Evolutionary conservation across 1,139 yeast genomes (phyloP), one percentile per base, ranked within the genome.

Genomic region (Pneumocystis oryctolagi): DNA sequence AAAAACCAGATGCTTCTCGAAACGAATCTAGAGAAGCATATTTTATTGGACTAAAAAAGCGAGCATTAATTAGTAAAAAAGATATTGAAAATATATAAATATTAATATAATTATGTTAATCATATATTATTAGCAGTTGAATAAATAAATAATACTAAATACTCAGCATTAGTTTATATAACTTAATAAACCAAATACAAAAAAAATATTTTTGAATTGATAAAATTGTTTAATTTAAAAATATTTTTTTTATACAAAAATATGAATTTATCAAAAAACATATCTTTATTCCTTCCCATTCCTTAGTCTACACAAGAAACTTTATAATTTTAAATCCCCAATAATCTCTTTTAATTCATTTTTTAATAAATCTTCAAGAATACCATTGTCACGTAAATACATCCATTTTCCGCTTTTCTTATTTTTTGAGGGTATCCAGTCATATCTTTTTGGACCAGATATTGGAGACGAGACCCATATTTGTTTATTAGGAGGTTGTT

Each of bases 401-500:
- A 72, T 71, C 80, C 80, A 77, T 53, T 69, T 67, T 18, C 73
- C 74, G 32, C 71, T 73, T 35, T 73, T 69, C 62, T 69, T 71
- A 63, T 77, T 79, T 12, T 47, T 20, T 47, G 55, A 25, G 5
- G 31, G 31, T 47, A 47, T 47, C 32, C 28, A 61, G 20, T 62
- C 65, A 53, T 62, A 68, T 64, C 88, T 76, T 71, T 88, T 87
- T 14, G 97, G 97, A 0, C 97, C 97, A n/a, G 94, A 86, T 4
- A 87, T 71, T 0, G 97, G 97, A 56, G 95, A 86, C 66, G 94
- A 83, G 63, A 89, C 79, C 97, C 97, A 89, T 57, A 89, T 84
- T 73, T 89, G 97, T 73, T 85, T 85, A 73, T 88, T 89, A 1
- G 96, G 95, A 0, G 97, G 96, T 74, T 90, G 96, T 71, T 88